A percentile compares a stretch with the other conserved stretches of the same genome.
These are phyloP conservation scores for Planoprotostelium fungivorum DNA, from an alignment of 78 protist species.

Conservation along the genomic window DNA sequence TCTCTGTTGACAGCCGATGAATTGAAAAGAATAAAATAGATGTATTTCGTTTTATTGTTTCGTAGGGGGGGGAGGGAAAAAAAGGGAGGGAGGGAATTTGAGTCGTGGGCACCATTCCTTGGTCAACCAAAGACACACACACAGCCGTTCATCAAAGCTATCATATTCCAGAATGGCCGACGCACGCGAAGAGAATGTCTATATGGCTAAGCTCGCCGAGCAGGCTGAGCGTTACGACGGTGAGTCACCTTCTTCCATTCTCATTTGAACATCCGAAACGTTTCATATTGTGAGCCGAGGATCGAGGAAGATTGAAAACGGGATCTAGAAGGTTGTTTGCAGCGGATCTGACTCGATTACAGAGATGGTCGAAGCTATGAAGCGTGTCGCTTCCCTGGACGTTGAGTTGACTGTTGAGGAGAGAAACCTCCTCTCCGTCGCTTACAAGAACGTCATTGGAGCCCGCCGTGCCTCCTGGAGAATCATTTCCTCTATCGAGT, in stretches of 20 bases:
- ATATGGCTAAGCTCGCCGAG: slow-evolving; percentile 92
- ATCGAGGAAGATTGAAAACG: too few relatives aligned
- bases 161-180: not conserved
- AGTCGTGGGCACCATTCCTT: not conserved
- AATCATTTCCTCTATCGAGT: slow-evolving; percentile 88
- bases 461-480: slow-evolving; percentile 98
- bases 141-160: not conserved
- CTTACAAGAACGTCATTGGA: slow-evolving; percentile 99
- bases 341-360: not conserved
- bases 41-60: too few relatives aligned
- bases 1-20: too few relatives aligned
- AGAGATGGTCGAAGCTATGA: slow-evolving; percentile 94
- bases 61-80: too few relatives aligned
- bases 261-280: too few relatives aligned
- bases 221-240: slow-evolving; percentile 76
- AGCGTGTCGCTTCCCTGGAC: slow-evolving; percentile 79
- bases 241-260: too few relatives aligned
- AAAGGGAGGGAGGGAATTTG: not conserved
- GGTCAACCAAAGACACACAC: not conserved
- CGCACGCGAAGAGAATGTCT: slow-evolving; percentile 69
- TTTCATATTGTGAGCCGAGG: too few relatives aligned
- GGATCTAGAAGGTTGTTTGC: too few relatives aligned
- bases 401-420: slow-evolving; percentile 94
- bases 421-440: slow-evolving; percentile 97
- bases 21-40: not conserved